Base-by-base conservation (phyloP, 1,284 basidiomycete genomes). In the Irpex sp. region DNA sequence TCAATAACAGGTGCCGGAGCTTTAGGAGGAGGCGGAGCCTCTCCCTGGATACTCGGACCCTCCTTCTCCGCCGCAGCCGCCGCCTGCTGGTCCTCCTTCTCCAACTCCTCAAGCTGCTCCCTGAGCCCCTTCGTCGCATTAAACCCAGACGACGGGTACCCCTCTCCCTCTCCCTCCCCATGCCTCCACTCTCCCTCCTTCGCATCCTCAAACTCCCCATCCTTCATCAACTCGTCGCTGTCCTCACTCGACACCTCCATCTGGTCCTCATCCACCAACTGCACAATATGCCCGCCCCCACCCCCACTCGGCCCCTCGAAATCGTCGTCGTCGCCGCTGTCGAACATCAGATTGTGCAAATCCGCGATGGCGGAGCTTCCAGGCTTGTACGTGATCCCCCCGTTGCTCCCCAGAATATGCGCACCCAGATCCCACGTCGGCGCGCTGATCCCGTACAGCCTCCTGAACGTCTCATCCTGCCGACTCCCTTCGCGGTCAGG, bases 41-140 rank as follows among this genome's bases (percentile, higher is more conserved):
- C 82, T 4, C 78, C 79, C 64, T 80, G 75, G 21, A 69, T 65
- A 28, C 51, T 59, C 28, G 16, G 57, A 14, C 60, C 51, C 62
- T 62, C 14, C 63, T 66, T 62, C 59, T 45, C n/a, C 14, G 68
- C 61, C 21, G 65, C 62, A 4, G 65, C 63, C 42, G 54, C 57
- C 18, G 69, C 66, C 39, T 61, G 54, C 49, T 14, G 14, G 14
- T 62, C 61, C 36, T 78, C 76, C 33, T 70, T 77, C 68, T 88
- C 84, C 59, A 85, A 82, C 61, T 87, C 83, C 16, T 83, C 84
- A 63, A 90, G 69, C 67, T 83, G 83, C 33, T 82, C 81, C 69
- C 82, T 83, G 59, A 90, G 74, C 58, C 77, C 80, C 66, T 79
- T 79, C 57, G 82, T 81, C 56, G 82, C 77, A 71, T 85, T 51